Conservation (phyloP, 495 filamentous ascomycete genomes). For the Elaphomyces granulatus region DNA sequence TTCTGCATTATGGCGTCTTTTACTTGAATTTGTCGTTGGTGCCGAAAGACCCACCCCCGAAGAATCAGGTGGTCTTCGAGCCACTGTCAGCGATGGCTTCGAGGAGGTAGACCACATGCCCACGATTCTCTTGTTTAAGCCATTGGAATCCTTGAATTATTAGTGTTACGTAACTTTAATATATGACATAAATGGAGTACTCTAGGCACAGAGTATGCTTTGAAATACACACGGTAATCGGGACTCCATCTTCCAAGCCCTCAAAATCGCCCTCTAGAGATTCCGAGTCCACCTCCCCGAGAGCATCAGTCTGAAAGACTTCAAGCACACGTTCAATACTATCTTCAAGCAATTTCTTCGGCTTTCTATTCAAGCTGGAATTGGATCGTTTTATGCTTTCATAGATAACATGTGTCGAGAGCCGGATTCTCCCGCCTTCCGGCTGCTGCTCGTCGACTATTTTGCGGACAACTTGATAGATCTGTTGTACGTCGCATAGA, state of each 20-base stretch:
- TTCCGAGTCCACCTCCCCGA: conserved; percentile 36
- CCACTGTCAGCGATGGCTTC: conserved; percentile 20
- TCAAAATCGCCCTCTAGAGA: conserved; percentile 52
- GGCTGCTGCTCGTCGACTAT: conserved; percentile 48
- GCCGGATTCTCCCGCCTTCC: conserved; percentile 26
- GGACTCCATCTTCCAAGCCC: conserved; percentile 37
- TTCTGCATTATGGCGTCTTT: conserved; percentile 43
- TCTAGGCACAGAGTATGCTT: background rate
- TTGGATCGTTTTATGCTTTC: conserved; percentile 70
- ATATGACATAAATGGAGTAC: too few species aligned
- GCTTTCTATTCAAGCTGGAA: conserved; percentile 65
- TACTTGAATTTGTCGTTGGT: conserved; percentile 20
- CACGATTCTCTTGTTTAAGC: conserved; percentile 62
- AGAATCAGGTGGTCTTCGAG: conserved; percentile 18
- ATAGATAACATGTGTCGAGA: conserved; percentile 53
- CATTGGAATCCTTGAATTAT: conserved; percentile 40
- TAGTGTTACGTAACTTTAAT: too few species aligned
- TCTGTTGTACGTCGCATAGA: conserved; percentile 25
- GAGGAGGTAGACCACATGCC: conserved; percentile 46
- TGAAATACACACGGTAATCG: background rate
- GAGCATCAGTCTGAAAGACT: conserved; percentile 50
- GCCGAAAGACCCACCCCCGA: conserved; percentile 11
- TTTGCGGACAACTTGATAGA: conserved; percentile 65
- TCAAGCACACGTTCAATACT: conserved; percentile 75
- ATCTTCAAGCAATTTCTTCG: conserved; percentile 66